Percentiles rank a stretch among this genome's conserved stretches.
These are phyloP conservation scores for Apophysomyces ossiformis DNA, from an alignment of 371 early-diverging fungal species.

Conservation along the genomic window DNA sequence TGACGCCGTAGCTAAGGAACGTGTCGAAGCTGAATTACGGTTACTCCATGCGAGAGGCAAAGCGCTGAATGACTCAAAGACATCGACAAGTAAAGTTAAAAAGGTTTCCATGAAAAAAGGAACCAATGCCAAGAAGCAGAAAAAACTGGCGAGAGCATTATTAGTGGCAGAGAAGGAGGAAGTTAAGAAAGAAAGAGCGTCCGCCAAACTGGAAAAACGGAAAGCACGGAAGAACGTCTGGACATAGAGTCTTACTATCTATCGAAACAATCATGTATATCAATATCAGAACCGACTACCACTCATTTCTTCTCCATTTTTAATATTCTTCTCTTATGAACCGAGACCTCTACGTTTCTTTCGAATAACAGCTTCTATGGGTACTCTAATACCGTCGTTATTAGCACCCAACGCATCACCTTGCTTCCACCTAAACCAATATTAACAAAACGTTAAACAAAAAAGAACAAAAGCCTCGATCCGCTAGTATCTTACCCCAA, in stretches of 20 bases:
- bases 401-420: conserved; percentile 84
- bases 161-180: conserved; percentile 25
- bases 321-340: conserved; percentile 33
- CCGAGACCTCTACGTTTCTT: conserved; percentile 79
- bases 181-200: neutral
- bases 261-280: too few relatives aligned
- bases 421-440: conserved; percentile 66
- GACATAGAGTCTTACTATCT: conserved; percentile 2
- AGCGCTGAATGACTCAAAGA: neutral
- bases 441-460: neutral
- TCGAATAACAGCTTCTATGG: conserved; percentile 86
- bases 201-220: conserved; percentile 18
- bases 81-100: conserved; percentile 6
- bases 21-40: conserved; percentile 20
- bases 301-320: neutral
- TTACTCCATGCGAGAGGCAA: conserved; percentile 18
- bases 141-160: conserved; percentile 21
- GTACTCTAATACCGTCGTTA: conserved; percentile 80
- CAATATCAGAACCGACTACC: neutral
- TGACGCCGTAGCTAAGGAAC: conserved; percentile 21
- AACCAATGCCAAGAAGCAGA: conserved; percentile 21
- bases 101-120: conserved; percentile 18
- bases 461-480: conserved; percentile 1
- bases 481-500: conserved; percentile 65
- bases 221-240: conserved; percentile 23